Base-by-base conservation (phyloP, 2,329 filamentous ascomycete genomes). In the Fusarium sulawesiense region DNA sequence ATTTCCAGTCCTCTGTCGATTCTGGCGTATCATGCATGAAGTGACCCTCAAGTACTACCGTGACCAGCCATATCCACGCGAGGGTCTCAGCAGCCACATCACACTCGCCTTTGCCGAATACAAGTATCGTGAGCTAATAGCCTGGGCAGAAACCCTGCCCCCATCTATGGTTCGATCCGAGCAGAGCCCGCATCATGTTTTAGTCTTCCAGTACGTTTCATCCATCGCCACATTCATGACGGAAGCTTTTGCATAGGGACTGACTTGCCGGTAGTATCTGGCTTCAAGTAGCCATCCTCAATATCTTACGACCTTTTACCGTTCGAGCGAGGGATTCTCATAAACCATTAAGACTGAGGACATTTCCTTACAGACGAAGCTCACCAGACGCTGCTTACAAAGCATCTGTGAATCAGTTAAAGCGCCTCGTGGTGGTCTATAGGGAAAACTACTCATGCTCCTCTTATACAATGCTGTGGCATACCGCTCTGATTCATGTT, bases 401-500 rank as follows among this genome's bases (percentile, higher is more conserved):
- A 4, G 78, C 80, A 2, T 83, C 81, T 1, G 75, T 79, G 2
- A 71, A 73, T 29, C 80, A 83, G 45, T 74, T 83, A 11, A 82
- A 83, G 60, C 74, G 75, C 9, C 74, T 82, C 3, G 71, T 83
- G 7, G 57, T 82, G 25, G 71, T 76, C 16, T 82, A 80, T 60
- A 78, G 80, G 18, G 71, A 73, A 20, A 73, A 74, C 5, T 76
- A 80, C 45, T 54, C 67, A 10, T 76, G 75, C 10, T 80, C 80
- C 4, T 71, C 74, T 1, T 80, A 78, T 55, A 78, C 79, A 3
- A 76, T 83, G 10, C 71, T 83, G 4, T 83, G 80, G 80, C 79
- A 83, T 50, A 81, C 75, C 5, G 80, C 78, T 3, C 68, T 83
- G 21, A 76, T 80, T 4, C 82, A 82, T 37, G 73, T 83, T 1